Evolutionary conservation across 2,329 filamentous ascomycete species (phyloP).

Genomic region (Orbilia ellipsospora): DNA sequence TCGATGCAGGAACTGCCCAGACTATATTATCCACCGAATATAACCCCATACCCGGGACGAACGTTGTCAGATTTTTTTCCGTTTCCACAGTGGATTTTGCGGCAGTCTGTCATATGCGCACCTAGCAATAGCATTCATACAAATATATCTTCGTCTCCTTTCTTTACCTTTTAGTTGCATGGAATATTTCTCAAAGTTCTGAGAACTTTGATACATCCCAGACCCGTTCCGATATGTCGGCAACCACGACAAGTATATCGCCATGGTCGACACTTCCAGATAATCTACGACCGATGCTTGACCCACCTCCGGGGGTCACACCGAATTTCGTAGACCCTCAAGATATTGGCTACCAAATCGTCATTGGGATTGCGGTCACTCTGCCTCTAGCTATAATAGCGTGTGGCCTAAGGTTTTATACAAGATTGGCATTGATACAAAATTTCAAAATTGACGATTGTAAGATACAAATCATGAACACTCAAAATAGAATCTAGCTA

Average conservation of each 20-base stretch:
- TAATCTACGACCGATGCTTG: conserved; percentile 39
- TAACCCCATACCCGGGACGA: background rate
- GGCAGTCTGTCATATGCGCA: background rate
- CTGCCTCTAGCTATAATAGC: conserved; percentile 42
- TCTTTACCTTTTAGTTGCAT: too few species aligned
- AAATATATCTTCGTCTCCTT: too few species aligned
- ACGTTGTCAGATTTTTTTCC: conserved; percentile 22
- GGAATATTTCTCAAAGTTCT: too few species aligned
- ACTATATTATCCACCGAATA: conserved; percentile 26
- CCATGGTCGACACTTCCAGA: conserved; percentile 54
- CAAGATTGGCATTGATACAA: conserved; percentile 26
- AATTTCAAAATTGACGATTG: conserved; percentile 49
- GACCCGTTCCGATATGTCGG: conserved; percentile 36
- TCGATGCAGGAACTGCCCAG: conserved; percentile 38
- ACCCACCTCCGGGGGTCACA: conserved; percentile 40
- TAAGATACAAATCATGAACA: conserved; percentile 28
- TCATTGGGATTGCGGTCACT: conserved; percentile 30
- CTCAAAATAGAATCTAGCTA: conserved; percentile 34
- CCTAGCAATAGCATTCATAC: conserved; percentile 6
- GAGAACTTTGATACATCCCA: too few species aligned
- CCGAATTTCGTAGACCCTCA: conserved; percentile 36
- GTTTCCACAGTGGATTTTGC: conserved; percentile 4
- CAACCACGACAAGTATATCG: conserved; percentile 46
- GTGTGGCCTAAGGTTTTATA: conserved; percentile 47
- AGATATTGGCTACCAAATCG: conserved; percentile 38